Percentiles rank a stretch among this genome's conserved stretches.
phyloP scores from a whole-genome alignment of 352 stramenopile genomes.

The Pythium rhizo-oryzae region DNA sequence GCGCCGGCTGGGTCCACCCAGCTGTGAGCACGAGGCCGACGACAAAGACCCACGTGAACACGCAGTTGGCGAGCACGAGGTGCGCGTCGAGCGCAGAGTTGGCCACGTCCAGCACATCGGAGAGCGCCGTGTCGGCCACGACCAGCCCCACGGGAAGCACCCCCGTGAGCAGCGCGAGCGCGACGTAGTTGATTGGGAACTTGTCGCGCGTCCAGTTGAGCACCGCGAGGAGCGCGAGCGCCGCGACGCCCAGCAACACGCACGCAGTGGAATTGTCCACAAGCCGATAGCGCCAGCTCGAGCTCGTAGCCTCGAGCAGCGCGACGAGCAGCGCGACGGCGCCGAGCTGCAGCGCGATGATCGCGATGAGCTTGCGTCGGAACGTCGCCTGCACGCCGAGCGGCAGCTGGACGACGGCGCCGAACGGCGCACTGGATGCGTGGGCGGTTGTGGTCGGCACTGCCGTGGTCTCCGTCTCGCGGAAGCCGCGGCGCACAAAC shows the following conservation, averaged over 20 bases:
- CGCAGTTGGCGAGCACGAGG: constrained; percentile 25
- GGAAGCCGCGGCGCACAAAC: background rate
- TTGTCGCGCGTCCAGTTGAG: constrained; percentile 1
- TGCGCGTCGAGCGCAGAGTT: constrained; percentile 23
- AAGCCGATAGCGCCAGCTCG: background rate
- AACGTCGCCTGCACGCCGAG: constrained; percentile 32
- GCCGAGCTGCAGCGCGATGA: constrained; percentile 5
- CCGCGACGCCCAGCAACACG: constrained; percentile 1
- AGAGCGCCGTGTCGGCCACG: background rate
- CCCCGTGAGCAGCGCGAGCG: constrained; percentile 2
- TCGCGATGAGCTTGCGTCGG: constrained; percentile 21
- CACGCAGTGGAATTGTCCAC: background rate
- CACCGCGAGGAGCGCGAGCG: background rate
- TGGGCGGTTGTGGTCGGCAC: background rate
- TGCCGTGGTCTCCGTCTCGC: background rate
- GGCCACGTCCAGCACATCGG: too few species aligned
- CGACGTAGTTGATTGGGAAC: background rate
- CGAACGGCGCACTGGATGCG: background rate
- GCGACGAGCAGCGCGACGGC: background rate
- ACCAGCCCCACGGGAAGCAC: constrained; percentile 14
- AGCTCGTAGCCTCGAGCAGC: background rate
- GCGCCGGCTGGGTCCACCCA: background rate
- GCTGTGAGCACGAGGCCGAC: constrained; percentile 22
- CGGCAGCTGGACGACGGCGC: constrained; percentile 24
- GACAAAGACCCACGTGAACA: constrained; percentile 24